These are phyloP conservation scores for Penicillium crustosum DNA, from an alignment of 2,329 filamentous ascomycete species.

Conservation along the genomic window DNA sequence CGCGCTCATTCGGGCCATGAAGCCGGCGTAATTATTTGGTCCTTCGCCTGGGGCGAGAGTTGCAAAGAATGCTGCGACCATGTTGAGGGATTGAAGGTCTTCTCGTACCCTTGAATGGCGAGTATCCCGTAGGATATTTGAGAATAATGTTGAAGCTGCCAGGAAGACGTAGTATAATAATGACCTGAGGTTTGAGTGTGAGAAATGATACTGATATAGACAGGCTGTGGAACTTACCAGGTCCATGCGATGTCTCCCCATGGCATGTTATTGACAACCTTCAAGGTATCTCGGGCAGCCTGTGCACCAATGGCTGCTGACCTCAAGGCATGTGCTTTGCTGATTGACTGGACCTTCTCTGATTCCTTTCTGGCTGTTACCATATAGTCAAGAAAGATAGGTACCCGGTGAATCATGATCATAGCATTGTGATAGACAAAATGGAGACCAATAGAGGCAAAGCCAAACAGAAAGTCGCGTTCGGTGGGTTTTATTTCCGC, in stretches of 20 bases:
- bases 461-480: conserved; percentile 79
- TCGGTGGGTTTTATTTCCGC: conserved; percentile 87
- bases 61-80: conserved; percentile 84
- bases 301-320: conserved; percentile 85
- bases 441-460: conserved; percentile 87
- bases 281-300: conserved; percentile 85
- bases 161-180: conserved; percentile 93
- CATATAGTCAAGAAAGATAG: conserved; percentile 85
- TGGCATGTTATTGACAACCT: conserved; percentile 87
- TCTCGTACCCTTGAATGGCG: conserved; percentile 77
- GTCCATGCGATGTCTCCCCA: conserved; percentile 91
- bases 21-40: conserved; percentile 78
- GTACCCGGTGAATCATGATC: conserved; percentile 95
- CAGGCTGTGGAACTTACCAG: conserved; percentile 61
- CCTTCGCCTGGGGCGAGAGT: conserved; percentile 76
- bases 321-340: conserved; percentile 76
- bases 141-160: conserved; percentile 86
- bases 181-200: conserved; percentile 53
- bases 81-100: conserved; percentile 80
- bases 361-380: conserved; percentile 64
- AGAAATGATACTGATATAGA: neutral
- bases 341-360: conserved; percentile 60
- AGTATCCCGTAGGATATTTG: conserved; percentile 88
- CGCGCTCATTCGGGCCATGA: conserved; percentile 85
- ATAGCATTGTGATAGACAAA: conserved; percentile 95